Conservation (phyloP, 2,329 filamentous ascomycete genomes). For the Diaporthe sp. region DNA sequence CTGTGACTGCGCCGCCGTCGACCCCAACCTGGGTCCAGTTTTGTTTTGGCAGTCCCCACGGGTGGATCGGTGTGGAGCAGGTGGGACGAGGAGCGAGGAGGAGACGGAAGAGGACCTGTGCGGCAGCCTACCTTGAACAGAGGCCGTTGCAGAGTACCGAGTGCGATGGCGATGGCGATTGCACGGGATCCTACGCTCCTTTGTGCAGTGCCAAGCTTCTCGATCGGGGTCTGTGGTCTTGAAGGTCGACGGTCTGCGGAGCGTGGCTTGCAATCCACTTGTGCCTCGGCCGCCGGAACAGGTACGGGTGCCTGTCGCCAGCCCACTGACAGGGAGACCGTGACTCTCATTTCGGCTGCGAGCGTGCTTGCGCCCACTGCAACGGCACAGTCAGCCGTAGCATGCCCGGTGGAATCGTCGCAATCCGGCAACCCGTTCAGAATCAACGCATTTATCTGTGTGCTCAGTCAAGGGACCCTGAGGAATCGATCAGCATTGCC, state of each 20-base stretch:
- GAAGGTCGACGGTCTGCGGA: background rate
- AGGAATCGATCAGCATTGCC: background rate
- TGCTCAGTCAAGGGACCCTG: background rate
- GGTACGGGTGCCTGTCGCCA: conserved; percentile 22
- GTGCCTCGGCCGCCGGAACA: conserved; percentile 10
- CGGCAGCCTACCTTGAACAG: background rate
- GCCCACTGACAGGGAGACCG: background rate
- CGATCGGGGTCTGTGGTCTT: background rate
- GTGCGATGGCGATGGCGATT: background rate
- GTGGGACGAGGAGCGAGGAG: background rate
- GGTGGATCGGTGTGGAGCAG: background rate
- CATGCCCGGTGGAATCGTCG: conserved; percentile 12
- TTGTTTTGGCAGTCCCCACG: background rate
- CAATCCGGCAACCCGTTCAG: background rate
- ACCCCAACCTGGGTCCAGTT: conserved; percentile 3
- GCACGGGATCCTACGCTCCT: conserved; percentile 13
- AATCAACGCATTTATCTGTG: background rate
- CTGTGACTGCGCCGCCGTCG: background rate
- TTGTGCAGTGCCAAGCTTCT: background rate
- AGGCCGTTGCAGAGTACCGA: background rate
- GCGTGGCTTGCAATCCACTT: conserved; percentile 1
- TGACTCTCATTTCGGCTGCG: conserved; percentile 25
- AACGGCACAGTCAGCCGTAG: background rate
- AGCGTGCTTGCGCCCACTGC: background rate
- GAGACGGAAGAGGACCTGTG: background rate